These are phyloP conservation scores for Phytopythium delawarense DNA, from an alignment of 352 stramenopile genomes.

Conservation along the genomic window DNA sequence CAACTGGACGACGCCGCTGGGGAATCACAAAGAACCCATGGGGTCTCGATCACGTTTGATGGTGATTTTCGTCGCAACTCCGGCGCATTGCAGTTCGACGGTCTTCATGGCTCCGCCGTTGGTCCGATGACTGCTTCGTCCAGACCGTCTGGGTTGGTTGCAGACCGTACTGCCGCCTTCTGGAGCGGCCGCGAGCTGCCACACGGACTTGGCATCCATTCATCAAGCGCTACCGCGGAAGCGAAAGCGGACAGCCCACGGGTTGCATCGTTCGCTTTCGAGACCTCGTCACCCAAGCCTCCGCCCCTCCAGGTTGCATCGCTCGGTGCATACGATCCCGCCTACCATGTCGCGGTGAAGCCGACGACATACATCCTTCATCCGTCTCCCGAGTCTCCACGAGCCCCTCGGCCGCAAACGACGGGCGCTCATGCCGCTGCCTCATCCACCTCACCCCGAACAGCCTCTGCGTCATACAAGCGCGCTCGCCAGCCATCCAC, in stretches of 20 bases:
- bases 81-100: neutral
- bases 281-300: neutral
- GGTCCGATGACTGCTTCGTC: neutral
- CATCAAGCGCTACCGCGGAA: neutral
- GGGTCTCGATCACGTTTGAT: neutral
- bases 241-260: conserved; percentile 1
- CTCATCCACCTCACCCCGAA: neutral
- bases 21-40: neutral
- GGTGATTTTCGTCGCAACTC: neutral
- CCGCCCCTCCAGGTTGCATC: conserved; percentile 2
- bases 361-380: conserved; percentile 1
- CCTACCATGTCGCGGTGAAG: conserved; percentile 3
- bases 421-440: neutral
- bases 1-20: neutral
- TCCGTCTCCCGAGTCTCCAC: neutral
- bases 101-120: neutral
- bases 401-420: neutral
- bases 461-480: conserved; percentile 5
- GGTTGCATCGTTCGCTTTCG: conserved; percentile 2
- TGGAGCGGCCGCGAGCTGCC: neutral
- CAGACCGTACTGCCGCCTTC: neutral
- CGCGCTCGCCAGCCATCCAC: neutral
- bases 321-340: neutral
- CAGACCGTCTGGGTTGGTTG: neutral
- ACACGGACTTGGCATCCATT: neutral